Evolutionary conservation across 169 alveolate species (phyloP).

Genomic region (Plasmodium cynomolgi): DNA sequence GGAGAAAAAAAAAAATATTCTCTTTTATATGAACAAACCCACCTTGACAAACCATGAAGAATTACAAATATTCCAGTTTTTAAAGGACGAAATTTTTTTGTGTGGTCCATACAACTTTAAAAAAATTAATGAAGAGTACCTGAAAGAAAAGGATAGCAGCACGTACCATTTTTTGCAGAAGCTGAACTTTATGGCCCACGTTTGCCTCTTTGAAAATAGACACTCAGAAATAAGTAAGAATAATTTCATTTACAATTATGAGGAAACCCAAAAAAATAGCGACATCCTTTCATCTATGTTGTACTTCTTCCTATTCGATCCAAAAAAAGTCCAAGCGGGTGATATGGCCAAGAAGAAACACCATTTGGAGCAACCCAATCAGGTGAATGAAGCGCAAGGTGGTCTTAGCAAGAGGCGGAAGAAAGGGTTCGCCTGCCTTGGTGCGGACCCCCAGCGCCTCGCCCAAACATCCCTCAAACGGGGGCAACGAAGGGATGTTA

Average conservation of each 20-base stretch:
- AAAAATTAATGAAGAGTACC: constrained; percentile 32
- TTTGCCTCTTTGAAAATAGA: constrained; percentile 65
- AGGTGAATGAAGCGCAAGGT: background rate
- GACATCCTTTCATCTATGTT: constrained; percentile 53
- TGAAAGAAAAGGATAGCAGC: constrained; percentile 17
- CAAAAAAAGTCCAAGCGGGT: background rate
- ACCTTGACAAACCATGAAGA: constrained; percentile 30
- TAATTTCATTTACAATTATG: constrained; percentile 37
- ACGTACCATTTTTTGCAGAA: constrained; percentile 33
- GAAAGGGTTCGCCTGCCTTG: background rate
- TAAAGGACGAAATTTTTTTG: constrained; percentile 65
- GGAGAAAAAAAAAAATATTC: constrained; percentile 6
- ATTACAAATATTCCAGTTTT: constrained; percentile 47
- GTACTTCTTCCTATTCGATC: constrained; percentile 43
- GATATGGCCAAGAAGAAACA: background rate
- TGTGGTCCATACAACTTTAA: constrained; percentile 34
- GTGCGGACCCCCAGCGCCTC: background rate
- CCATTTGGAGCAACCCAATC: background rate
- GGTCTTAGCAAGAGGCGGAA: background rate
- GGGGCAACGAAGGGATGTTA: background rate
- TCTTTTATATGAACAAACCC: constrained; percentile 55
- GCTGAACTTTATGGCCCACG: constrained; percentile 40
- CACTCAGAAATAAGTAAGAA: constrained; percentile 16
- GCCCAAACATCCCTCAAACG: background rate
- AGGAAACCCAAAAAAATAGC: constrained; percentile 7